Evolutionary conservation across 2,329 filamentous ascomycete genomes (phyloP), one percentile per base, ranked within the genome.

Genomic region (Dactylellina sp.): DNA sequence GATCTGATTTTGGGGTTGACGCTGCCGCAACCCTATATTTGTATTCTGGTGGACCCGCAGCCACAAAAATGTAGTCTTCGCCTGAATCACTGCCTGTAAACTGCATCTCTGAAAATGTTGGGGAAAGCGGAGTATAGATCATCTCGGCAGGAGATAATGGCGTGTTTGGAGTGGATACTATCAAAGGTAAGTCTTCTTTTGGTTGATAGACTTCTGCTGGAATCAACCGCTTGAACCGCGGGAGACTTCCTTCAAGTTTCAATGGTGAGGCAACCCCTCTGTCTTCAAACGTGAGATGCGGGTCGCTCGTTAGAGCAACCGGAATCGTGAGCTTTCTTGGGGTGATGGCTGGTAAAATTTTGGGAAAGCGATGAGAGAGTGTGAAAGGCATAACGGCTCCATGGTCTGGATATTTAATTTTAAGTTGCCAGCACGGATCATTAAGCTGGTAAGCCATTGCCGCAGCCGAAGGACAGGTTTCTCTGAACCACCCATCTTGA

Each of bases 391-490:
- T 5, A 25, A 49, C 11, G 3, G 6, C 25, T 7, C 7, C 7
- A 7, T 24, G 16, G 6, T 49, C 42, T 25, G 56, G 56, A 14
- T 46, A 7, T 7, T 49, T 16, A 12, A 60, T 60, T 22, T 24
- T 49, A 12, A 60, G 40, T 18, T 60, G 56, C 56, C 56, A 60
- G 16, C 42, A 60, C 2, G 56, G 56, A 11, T 60, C 56, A 16
- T 60, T 60, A 1, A 60, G 42, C 12, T 60, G 56, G 9, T 60
- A 60, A 20, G 56, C 56, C 42, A 60, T 60, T 20, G 39, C 25
- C 14, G 56, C 56, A 16, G 56, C 42, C 1, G 56, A 60, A n/a
- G 56, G 56, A 49, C 56, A 60, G 1, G 18, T 9, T 60, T 60
- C 56, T 7, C 20, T 60, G 42, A 60, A 60, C 56, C 42, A 60